These are phyloP conservation scores for Teunomyces gatunensis DNA, from an alignment of 805 yeast genomes.

Conservation along the genomic window DNA sequence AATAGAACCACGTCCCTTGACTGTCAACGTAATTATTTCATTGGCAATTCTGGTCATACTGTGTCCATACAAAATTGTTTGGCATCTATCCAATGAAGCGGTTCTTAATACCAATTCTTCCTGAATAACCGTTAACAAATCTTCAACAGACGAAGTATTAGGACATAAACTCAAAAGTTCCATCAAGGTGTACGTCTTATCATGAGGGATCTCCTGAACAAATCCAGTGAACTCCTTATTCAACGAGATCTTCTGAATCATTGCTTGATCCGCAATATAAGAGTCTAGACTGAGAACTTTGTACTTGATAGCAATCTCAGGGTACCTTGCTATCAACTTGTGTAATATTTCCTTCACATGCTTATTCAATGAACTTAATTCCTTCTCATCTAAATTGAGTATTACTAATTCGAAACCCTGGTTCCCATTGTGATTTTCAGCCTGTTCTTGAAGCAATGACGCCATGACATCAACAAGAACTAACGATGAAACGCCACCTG, in stretches of 20 bases:
- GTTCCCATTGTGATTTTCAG: slow-evolving; percentile 55
- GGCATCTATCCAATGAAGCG: slow-evolving; percentile 45
- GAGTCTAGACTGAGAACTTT: slow-evolving; percentile 42
- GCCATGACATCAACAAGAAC: slow-evolving; percentile 66
- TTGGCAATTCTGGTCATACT: slow-evolving; percentile 84
- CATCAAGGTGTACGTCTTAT: slow-evolving; percentile 16
- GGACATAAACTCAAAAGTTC: slow-evolving; percentile 40
- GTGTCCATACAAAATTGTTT: slow-evolving; percentile 69
- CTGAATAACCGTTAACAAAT: slow-evolving; percentile 49
- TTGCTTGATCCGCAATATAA: slow-evolving; percentile 29
- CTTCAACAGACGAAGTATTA: slow-evolving; percentile 64
- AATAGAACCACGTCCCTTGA: slow-evolving; percentile 80
- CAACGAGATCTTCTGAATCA: slow-evolving; percentile 31
- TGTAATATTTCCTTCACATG: slow-evolving; percentile 16
- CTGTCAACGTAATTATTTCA: slow-evolving; percentile 72
- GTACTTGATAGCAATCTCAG: slow-evolving; percentile 28
- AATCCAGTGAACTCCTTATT: slow-evolving; percentile 26
- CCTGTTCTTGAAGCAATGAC: slow-evolving; percentile 62
- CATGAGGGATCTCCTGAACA: slow-evolving; percentile 5
- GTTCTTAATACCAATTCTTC: slow-evolving; percentile 45
- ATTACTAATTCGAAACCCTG: slow-evolving; percentile 65
- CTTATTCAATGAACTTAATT: slow-evolving; percentile 14
- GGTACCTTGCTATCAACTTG: slow-evolving; percentile 15
- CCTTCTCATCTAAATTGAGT: slow-evolving; percentile 44
- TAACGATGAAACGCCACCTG: slow-evolving; percentile 66